These are phyloP conservation scores for Populus euphratica DNA, from an alignment of 345 rosid species.

Conservation along the genomic window DNA sequence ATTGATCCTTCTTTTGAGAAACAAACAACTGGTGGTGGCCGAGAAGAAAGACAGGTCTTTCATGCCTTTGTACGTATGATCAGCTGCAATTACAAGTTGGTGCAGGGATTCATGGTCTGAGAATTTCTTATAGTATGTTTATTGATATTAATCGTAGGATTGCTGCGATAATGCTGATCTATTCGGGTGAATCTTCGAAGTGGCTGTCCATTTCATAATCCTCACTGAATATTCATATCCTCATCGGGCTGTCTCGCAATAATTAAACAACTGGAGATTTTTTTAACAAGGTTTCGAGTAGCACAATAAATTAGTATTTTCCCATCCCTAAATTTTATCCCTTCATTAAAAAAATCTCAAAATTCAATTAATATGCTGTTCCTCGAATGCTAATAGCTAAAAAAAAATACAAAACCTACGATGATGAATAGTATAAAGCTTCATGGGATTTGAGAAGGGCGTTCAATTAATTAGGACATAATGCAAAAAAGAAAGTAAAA, in stretches of 20 bases:
- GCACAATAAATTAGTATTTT: not conserved
- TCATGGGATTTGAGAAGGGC: too few relatives aligned
- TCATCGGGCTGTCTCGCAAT: not conserved
- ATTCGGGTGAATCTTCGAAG: not conserved
- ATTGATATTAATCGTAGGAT: too few relatives aligned
- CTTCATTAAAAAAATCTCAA: too few relatives aligned
- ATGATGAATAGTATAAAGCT: too few relatives aligned
- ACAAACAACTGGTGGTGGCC: not conserved
- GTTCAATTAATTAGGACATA: too few relatives aligned
- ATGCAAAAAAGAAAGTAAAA: too few relatives aligned
- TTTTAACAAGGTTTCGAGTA: too few relatives aligned
- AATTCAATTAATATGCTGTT: too few relatives aligned
- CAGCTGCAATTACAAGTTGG: not conserved
- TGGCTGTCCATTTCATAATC: slow-evolving; percentile 12
- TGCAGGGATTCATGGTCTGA: not conserved
- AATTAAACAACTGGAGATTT: not conserved
- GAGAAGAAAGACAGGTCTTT: not conserved
- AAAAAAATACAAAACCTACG: too few relatives aligned
- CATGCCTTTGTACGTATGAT: not conserved
- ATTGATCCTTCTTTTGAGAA: not conserved
- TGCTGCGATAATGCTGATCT: slow-evolving; percentile 3
- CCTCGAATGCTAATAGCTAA: too few relatives aligned
- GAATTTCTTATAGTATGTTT: not conserved
- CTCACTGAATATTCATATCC: not conserved
- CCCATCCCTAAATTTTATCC: too few relatives aligned